Conservation (phyloP, 2,329 filamentous ascomycete species). For the Cladophialophora carrionii region DNA sequence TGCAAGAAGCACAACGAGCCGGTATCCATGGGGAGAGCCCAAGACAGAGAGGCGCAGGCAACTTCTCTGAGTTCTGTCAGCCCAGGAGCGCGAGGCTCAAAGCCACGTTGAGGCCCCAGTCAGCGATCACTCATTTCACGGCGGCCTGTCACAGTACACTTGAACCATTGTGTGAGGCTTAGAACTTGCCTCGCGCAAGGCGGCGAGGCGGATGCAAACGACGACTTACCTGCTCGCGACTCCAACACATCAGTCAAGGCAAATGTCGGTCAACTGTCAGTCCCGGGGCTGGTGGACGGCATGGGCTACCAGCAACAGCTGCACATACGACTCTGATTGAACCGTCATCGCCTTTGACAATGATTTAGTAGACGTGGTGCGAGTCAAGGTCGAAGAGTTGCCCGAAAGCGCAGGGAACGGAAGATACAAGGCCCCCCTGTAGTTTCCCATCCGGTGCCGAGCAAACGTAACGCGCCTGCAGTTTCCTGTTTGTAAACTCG, state of each 20-base stretch:
- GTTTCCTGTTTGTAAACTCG: constrained; percentile 1
- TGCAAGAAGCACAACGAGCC: not conserved
- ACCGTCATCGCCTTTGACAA: not conserved
- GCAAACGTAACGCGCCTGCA: not conserved
- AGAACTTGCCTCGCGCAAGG: not conserved
- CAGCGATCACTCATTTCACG: not conserved
- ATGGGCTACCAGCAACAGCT: not conserved
- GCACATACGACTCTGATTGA: not conserved
- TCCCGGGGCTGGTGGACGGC: not conserved
- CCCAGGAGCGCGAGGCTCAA: not conserved
- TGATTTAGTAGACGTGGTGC: not conserved
- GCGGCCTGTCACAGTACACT: not conserved
- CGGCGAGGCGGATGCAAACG: not conserved
- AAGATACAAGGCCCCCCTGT: not conserved
- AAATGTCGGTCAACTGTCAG: not conserved
- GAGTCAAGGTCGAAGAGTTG: not conserved
- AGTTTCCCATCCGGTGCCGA: not conserved
- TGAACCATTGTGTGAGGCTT: not conserved
- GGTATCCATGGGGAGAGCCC: not conserved
- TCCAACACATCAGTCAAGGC: not conserved
- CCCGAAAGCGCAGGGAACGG: not conserved
- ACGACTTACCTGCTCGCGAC: not conserved
- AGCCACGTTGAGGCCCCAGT: not conserved
- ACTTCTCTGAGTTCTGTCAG: not conserved
- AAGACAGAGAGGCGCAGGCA: not conserved